A percentile compares a stretch with the other conserved stretches of the same genome.
These are phyloP conservation scores for Mucor circinelloides DNA, from an alignment of 371 early-diverging fungal species.

Conservation along the genomic window DNA sequence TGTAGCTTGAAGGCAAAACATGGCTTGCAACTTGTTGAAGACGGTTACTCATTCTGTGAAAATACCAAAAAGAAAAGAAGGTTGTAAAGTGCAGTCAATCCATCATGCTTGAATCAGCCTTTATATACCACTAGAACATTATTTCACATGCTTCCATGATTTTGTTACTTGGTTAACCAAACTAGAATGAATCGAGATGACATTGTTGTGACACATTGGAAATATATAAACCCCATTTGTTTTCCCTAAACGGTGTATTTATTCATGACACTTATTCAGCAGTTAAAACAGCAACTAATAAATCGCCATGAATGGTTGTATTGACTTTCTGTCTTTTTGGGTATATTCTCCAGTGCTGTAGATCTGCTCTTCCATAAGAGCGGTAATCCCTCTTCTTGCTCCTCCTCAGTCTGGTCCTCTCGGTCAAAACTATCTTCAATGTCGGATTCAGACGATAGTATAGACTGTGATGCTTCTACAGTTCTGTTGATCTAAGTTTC, in stretches of 20 bases:
- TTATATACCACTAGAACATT: background rate
- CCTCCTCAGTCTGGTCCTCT: background rate
- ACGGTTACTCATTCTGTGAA: slow-evolving; percentile 10
- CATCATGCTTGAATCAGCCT: background rate
- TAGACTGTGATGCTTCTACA: background rate
- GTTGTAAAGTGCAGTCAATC: background rate
- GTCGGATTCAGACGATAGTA: background rate
- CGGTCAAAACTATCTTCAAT: background rate
- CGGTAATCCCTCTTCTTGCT: slow-evolving; percentile 18
- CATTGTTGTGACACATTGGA: background rate
- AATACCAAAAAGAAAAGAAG: background rate
- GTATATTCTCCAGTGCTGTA: background rate
- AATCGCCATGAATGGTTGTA: background rate
- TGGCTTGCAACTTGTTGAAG: slow-evolving; percentile 23
- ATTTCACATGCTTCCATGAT: slow-evolving; percentile 1
- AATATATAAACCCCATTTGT: background rate
- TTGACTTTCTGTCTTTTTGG: slow-evolving; percentile 10
- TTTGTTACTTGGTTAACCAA: slow-evolving; percentile 4
- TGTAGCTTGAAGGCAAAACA: slow-evolving; percentile 8
- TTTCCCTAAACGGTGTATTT: slow-evolving; percentile 5
- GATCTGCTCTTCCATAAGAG: slow-evolving; percentile 14
- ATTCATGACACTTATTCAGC: slow-evolving; percentile 1
- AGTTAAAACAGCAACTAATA: background rate
- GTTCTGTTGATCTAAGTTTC: background rate
- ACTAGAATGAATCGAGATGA: slow-evolving; percentile 8